Evolutionary conservation across 83 land plant species (phyloP).

Genomic region (Thuja plicata): DNA sequence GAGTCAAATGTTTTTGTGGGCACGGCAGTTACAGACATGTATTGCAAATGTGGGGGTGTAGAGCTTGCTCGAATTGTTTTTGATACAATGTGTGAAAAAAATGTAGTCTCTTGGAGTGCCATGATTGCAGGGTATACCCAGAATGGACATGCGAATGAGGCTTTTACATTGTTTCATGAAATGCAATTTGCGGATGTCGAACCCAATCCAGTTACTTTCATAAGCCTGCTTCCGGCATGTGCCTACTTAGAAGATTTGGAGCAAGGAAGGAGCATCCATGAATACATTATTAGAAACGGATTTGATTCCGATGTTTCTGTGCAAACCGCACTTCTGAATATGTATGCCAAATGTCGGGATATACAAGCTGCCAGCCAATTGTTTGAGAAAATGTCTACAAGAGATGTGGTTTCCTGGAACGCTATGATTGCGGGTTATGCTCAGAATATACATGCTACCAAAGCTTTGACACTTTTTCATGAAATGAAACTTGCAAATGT

Average conservation of each 20-base stretch:
- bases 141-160: slow-evolving; percentile 32
- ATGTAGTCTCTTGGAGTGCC: slow-evolving; percentile 31
- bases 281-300: slow-evolving; percentile 3
- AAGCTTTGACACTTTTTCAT: slow-evolving; percentile 33
- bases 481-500: slow-evolving; percentile 26
- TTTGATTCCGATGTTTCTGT: slow-evolving; percentile 28
- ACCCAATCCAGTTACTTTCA: slow-evolving; percentile 27
- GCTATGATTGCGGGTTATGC: slow-evolving; percentile 47
- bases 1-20: slow-evolving; percentile 25
- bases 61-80: slow-evolving; percentile 20
- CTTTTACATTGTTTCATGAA: slow-evolving; percentile 19
- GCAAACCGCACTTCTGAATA: slow-evolving; percentile 39
- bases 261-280: slow-evolving; percentile 10
- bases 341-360: slow-evolving; percentile 48
- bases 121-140: slow-evolving; percentile 28
- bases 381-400: slow-evolving; percentile 34
- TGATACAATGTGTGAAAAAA: slow-evolving; percentile 23
- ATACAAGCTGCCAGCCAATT: slow-evolving; percentile 23
- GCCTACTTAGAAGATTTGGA: slow-evolving; percentile 22
- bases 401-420: slow-evolving; percentile 49
- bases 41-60: slow-evolving; percentile 28
- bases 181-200: slow-evolving; percentile 17
- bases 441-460: slow-evolving; percentile 27
- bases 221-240: slow-evolving; percentile 31
- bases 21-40: slow-evolving; percentile 28